Evolutionary conservation across 176 grass and related monocot genomes (phyloP).

Genomic region (Aegilops tauschii): DNA sequence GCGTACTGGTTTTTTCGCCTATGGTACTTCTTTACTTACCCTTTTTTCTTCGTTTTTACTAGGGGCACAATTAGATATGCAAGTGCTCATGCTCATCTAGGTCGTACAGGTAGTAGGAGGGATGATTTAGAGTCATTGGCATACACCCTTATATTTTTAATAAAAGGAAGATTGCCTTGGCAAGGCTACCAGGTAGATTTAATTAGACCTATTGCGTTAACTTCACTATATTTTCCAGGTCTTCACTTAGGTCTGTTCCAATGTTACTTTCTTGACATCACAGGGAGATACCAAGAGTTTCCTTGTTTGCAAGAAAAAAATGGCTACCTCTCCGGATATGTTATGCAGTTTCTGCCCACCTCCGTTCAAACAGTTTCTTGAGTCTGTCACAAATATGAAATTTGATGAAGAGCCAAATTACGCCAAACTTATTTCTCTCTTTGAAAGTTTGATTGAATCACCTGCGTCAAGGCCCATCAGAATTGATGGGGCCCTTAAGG

Average conservation of each 20-base stretch:
- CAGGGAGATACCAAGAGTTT: slow-evolving; percentile 97
- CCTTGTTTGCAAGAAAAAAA: slow-evolving; percentile 99
- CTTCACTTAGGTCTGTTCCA: slow-evolving; percentile 12
- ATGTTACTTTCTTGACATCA: slow-evolving; percentile 23
- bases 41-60: slow-evolving; percentile 27
- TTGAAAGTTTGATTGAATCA: slow-evolving; percentile 77
- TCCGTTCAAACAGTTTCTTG: slow-evolving; percentile 92
- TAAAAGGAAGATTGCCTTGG: slow-evolving; percentile 93
- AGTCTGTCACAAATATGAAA: slow-evolving; percentile 86
- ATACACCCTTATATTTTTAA: slow-evolving; percentile 91
- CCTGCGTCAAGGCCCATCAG: slow-evolving; percentile 72
- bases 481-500: slow-evolving; percentile 97
- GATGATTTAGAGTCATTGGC: slow-evolving; percentile 95
- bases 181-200: slow-evolving; percentile 92
- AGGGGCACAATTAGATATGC: slow-evolving; percentile 98
- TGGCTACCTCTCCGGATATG: slow-evolving; percentile 72
- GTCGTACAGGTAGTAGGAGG: slow-evolving; percentile 88
- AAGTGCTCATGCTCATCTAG: slow-evolving; percentile 94
- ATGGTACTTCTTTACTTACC: neutral
- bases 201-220: slow-evolving; percentile 13
- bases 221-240: slow-evolving; percentile 5
- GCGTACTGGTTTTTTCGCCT: slow-evolving; percentile 3
- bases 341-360: slow-evolving; percentile 83
- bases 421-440: slow-evolving; percentile 81
- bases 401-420: slow-evolving; percentile 98